Conservation (phyloP, 192 early-diverging fungal species). For the Backusella psychrophila region DNA sequence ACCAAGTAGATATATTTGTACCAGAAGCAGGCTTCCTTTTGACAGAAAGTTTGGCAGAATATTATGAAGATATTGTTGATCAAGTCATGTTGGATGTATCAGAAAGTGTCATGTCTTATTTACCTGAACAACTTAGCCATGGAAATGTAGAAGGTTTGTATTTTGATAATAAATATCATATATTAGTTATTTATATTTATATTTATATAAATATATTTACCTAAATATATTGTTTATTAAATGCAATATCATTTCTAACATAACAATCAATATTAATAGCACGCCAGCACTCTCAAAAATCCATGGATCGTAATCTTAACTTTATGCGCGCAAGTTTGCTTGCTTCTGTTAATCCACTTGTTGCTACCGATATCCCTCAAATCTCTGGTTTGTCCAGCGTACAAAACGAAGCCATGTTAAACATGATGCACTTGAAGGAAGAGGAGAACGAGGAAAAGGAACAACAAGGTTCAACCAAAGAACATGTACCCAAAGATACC, state of each 20-base stretch:
- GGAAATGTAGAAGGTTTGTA: conserved; percentile 9
- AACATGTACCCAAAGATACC: background rate
- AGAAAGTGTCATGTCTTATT: background rate
- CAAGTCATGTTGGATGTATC: conserved; percentile 20
- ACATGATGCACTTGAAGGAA: background rate
- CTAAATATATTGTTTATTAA: background rate
- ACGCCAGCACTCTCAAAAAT: background rate
- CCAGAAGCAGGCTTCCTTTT: conserved; percentile 5
- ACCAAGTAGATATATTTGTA: background rate
- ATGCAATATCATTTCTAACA: background rate
- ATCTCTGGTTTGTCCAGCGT: background rate
- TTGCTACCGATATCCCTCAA: conserved; percentile 10
- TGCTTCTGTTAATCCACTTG: conserved; percentile 22
- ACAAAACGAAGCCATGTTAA: conserved; percentile 8
- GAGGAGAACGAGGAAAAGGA: background rate
- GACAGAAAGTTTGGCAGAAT: conserved; percentile 20
- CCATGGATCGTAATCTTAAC: conserved; percentile 19
- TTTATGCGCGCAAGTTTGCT: conserved; percentile 24
- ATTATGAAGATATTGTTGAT: conserved; percentile 29
- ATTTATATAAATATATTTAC: background rate
- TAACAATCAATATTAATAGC: background rate
- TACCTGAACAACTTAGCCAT: conserved; percentile 11
- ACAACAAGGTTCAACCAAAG: background rate
- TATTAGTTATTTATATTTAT: background rate
- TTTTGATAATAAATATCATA: background rate